Percentiles rank a stretch among this genome's conserved stretches.
Evolutionary conservation across 2,329 filamentous ascomycete genomes (phyloP).

Genomic region (Shiraia sp.): DNA sequence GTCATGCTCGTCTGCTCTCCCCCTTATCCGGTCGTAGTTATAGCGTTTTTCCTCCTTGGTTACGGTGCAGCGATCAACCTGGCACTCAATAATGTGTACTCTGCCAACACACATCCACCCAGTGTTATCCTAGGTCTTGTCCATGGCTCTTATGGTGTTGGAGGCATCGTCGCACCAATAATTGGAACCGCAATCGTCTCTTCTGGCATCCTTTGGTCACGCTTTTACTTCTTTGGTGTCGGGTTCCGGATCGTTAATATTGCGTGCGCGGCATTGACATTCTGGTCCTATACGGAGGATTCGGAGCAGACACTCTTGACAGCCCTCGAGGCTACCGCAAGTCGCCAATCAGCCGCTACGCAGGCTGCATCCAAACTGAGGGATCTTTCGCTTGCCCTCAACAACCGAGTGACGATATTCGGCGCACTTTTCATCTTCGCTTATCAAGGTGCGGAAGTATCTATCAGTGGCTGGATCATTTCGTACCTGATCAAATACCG

Average conservation of each 20-base stretch:
- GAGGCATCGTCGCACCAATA: slow-evolving; percentile 65
- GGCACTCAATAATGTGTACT: slow-evolving; percentile 61
- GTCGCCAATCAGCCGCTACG: slow-evolving; percentile 39
- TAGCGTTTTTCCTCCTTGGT: slow-evolving; percentile 68
- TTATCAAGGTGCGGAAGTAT: slow-evolving; percentile 84
- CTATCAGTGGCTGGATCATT: slow-evolving; percentile 84
- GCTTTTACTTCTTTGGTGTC: slow-evolving; percentile 72
- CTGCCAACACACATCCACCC: slow-evolving; percentile 56
- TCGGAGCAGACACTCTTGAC: slow-evolving; percentile 48
- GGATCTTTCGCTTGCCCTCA: slow-evolving; percentile 56
- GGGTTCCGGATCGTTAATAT: slow-evolving; percentile 61
- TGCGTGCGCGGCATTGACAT: slow-evolving; percentile 67
- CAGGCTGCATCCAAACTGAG: slow-evolving; percentile 51
- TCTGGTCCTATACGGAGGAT: slow-evolving; percentile 71
- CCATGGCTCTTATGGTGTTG: slow-evolving; percentile 65
- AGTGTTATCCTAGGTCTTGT: slow-evolving; percentile 62
- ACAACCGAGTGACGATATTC: slow-evolving; percentile 66
- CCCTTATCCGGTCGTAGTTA: slow-evolving; percentile 70
- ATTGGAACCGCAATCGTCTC: slow-evolving; percentile 75
- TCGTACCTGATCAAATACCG: slow-evolving; percentile 78
- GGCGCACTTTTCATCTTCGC: slow-evolving; percentile 82
- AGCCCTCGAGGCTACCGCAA: slow-evolving; percentile 50
- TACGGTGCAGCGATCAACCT: slow-evolving; percentile 57
- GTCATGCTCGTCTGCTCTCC: slow-evolving; percentile 68
- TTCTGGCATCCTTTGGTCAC: slow-evolving; percentile 64